Base-by-base conservation (phyloP, 495 filamentous ascomycete genomes). In the Aspergillus nanangensis region DNA sequence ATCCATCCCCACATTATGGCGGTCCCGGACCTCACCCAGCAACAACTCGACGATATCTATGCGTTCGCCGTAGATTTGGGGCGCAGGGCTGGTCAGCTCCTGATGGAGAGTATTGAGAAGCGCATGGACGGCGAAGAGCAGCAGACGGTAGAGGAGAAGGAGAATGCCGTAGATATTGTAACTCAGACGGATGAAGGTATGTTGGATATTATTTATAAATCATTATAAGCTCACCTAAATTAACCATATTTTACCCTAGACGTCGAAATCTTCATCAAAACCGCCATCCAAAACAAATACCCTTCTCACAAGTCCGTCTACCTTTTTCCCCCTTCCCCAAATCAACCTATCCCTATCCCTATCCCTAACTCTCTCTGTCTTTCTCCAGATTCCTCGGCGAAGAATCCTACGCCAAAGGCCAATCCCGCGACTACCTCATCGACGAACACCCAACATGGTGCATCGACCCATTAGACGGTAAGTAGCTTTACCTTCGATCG, bases 141-240 rank as follows among this genome's bases (percentile, higher is more conserved):
- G 37, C 40, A 45, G 7, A 11, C 5, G 25, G 66, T 67, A 19
- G 55, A 64, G 14, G 69, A 73, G 63, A 88, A 88, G 54, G 80
- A 83, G 14, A 85, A 74, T 55, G 71, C 84, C 0, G 84, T 88
- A 8, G 82, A 87, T 57, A 78, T 87, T 40, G 83, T 88, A 24
- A 86, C 83, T 21, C 78, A 86, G 65, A 81, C 79, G 1, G 82
- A 86, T 55, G 76, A 84, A 63, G 80, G 82, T 83, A 53, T 49
- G 67, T 5, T 54, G n/a, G n/a, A 9, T 38, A 18, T 22, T 8
- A 31, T 53, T 43, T 24, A 11, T 11, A 29, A 24, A 27, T 24
- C 10, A 38, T 21, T 22, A 50, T 19, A 38, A 38, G 50, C 49
- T 46, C 40, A 35, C 44, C 29, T 62, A 77, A 58, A 69, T 75